A percentile compares a stretch with the other conserved stretches of the same genome.
Conservation (phyloP, 768 basidiomycete species). For the Russula dissimulans region DNA sequence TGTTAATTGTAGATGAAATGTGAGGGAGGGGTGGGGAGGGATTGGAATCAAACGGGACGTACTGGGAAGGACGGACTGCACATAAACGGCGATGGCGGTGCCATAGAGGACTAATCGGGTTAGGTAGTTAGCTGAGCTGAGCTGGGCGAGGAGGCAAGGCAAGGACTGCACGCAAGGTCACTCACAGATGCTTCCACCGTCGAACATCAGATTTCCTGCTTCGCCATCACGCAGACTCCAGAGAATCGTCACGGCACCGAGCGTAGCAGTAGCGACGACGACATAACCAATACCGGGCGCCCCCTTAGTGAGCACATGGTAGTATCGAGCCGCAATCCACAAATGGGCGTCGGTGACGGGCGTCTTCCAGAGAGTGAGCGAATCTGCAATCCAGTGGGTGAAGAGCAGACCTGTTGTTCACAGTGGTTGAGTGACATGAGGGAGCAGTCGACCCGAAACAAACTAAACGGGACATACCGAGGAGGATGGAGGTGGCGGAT, state of each 20-base stretch:
- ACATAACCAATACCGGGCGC: constrained; percentile 49
- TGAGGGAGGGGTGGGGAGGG: background rate
- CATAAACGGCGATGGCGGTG: constrained; percentile 61
- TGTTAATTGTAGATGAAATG: constrained; percentile 22
- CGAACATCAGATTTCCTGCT: constrained; percentile 86
- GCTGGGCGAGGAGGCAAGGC: background rate
- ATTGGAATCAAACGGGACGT: constrained; percentile 22
- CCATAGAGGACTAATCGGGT: constrained; percentile 57
- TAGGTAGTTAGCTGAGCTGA: background rate
- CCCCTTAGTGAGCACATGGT: constrained; percentile 64
- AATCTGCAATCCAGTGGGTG: constrained; percentile 92
- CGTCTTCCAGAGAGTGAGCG: constrained; percentile 80
- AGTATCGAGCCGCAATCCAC: constrained; percentile 77
- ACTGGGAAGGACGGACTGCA: constrained; percentile 76
- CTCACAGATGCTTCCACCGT: constrained; percentile 82
- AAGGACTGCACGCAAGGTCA: background rate
- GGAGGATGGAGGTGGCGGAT: constrained; percentile 68
- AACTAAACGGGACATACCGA: constrained; percentile 40
- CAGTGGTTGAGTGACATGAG: too few relatives aligned
- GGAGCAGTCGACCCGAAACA: background rate
- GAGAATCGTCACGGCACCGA: constrained; percentile 60
- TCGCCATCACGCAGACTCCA: constrained; percentile 71
- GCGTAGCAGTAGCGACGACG: constrained; percentile 43
- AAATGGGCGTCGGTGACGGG: constrained; percentile 74
- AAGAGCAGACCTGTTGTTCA: constrained; percentile 56